Conservation (phyloP, 2,329 filamentous ascomycete species). For the Fusarium sp. region DNA sequence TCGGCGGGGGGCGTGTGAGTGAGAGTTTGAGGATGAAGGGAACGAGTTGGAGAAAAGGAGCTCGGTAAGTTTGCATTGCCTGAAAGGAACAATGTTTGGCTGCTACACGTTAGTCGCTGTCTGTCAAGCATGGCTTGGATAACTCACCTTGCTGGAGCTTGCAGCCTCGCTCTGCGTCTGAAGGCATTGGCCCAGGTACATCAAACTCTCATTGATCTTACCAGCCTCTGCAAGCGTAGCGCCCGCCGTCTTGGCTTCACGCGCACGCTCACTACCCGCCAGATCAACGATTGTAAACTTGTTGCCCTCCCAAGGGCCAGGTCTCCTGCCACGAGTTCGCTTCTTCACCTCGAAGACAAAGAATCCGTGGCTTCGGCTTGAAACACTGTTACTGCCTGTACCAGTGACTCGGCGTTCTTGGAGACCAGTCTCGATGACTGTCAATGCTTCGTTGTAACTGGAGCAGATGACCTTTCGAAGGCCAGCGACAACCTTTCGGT, state of each 20-base stretch:
- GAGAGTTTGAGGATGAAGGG: slow-evolving; percentile 66
- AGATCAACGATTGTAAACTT: slow-evolving; percentile 91
- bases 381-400: slow-evolving; percentile 92
- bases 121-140: not conserved
- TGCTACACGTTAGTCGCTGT: slow-evolving; percentile 52
- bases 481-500: slow-evolving; percentile 94
- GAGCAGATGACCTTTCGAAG: slow-evolving; percentile 90
- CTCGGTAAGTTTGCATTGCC: slow-evolving; percentile 88
- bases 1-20: slow-evolving; percentile 59
- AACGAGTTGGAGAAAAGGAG: slow-evolving; percentile 90
- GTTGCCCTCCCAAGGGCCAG: slow-evolving; percentile 77
- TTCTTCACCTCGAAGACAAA: slow-evolving; percentile 97
- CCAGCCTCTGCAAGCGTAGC: slow-evolving; percentile 94
- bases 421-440: slow-evolving; percentile 90
- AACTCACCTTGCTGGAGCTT: slow-evolving; percentile 75
- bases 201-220: slow-evolving; percentile 98
- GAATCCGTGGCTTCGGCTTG: slow-evolving; percentile 93
- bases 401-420: slow-evolving; percentile 89
- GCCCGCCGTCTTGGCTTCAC: slow-evolving; percentile 93
- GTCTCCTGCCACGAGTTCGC: slow-evolving; percentile 61
- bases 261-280: slow-evolving; percentile 91
- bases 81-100: slow-evolving; percentile 80
- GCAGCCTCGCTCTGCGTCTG: slow-evolving; percentile 91
- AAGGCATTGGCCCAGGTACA: slow-evolving; percentile 97
- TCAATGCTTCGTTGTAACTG: slow-evolving; percentile 83